Conservation (phyloP, 2,329 filamentous ascomycete species). For the Nigrospora sphaerica region DNA sequence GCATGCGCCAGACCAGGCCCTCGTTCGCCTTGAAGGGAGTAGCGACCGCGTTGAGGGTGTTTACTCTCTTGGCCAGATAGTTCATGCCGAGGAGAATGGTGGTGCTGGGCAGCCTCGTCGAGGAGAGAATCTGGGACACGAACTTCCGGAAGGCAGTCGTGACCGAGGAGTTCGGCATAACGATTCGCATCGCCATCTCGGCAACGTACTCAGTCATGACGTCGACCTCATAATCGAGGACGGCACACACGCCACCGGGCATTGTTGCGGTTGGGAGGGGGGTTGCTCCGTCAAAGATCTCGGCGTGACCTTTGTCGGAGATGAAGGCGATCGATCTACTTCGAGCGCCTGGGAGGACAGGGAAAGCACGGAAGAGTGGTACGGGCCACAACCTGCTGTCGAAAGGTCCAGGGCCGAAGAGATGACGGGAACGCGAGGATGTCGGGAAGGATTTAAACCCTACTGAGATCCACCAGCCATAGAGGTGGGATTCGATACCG, state of each 20-base stretch:
- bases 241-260: conserved; percentile 81
- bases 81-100: conserved; percentile 88
- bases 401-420: conserved; percentile 28
- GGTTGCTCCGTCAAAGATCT: conserved; percentile 18
- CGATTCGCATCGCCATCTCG: conserved; percentile 67
- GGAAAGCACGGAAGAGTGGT: conserved; percentile 16
- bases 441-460: conserved; percentile 18
- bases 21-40: conserved; percentile 51
- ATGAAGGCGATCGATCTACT: conserved; percentile 23
- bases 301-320: conserved; percentile 20
- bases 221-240: conserved; percentile 95
- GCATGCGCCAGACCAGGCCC: conserved; percentile 77
- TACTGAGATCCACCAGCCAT: conserved; percentile 32
- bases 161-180: conserved; percentile 44
- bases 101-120: conserved; percentile 81
- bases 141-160: conserved; percentile 82
- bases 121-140: conserved; percentile 82
- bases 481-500: conserved; percentile 9
- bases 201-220: conserved; percentile 93
- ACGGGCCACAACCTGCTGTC: conserved; percentile 16
- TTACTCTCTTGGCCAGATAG: conserved; percentile 79
- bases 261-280: conserved; percentile 37
- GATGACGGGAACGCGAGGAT: conserved; percentile 14
- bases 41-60: conserved; percentile 52
- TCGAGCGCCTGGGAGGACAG: conserved; percentile 27